These are phyloP conservation scores for Cenchrus purpureus DNA, from an alignment of 176 grass and related monocot species.

Conservation along the genomic window DNA sequence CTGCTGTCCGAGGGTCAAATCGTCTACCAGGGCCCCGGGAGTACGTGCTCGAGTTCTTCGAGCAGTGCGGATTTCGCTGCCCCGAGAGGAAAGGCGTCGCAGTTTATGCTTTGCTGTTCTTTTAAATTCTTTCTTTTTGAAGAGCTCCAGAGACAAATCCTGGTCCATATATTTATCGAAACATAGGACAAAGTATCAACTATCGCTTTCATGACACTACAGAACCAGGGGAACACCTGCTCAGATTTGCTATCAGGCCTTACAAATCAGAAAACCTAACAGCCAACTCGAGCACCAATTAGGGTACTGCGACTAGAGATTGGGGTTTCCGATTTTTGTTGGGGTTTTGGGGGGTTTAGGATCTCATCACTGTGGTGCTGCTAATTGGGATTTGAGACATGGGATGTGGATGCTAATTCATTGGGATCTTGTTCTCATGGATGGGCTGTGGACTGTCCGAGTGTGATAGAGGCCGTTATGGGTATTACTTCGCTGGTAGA, in stretches of 20 bases:
- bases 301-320: not conserved
- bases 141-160: too few relatives aligned
- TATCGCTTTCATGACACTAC: too few relatives aligned
- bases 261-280: too few relatives aligned
- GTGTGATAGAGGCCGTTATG: not conserved
- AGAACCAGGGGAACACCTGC: too few relatives aligned
- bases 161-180: constrained; percentile 5
- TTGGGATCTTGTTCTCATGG: not conserved
- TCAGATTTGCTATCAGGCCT: too few relatives aligned
- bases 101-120: constrained; percentile 32
- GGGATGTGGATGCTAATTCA: not conserved
- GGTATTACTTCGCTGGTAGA: not conserved
- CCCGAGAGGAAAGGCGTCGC: constrained; percentile 76
- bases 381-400: not conserved
- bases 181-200: too few relatives aligned
- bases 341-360: not conserved
- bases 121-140: not conserved
- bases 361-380: not conserved
- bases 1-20: constrained; percentile 95
- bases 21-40: constrained; percentile 93
- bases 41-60: constrained; percentile 83
- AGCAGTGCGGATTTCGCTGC: constrained; percentile 83
- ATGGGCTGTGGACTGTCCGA: not conserved
- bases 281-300: too few relatives aligned
- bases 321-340: not conserved